Conservation (phyloP, 768 basidiomycete genomes). For the Lentinula sp. region DNA sequence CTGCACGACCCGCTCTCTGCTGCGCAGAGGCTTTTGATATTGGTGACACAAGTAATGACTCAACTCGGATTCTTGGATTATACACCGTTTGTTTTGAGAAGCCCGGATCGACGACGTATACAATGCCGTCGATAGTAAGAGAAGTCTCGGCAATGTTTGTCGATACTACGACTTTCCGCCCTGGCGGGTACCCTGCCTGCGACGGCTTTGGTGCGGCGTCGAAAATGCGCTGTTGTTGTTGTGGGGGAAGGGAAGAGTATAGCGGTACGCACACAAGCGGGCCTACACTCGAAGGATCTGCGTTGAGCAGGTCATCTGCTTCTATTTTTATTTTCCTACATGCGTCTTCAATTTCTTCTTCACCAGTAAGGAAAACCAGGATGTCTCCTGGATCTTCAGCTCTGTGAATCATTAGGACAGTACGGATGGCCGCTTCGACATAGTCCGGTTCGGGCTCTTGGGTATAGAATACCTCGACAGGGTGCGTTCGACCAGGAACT, state of each 20-base stretch:
- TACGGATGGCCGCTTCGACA: constrained; percentile 93
- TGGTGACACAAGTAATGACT: constrained; percentile 86
- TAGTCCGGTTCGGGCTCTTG: constrained; percentile 93
- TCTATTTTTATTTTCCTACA: constrained; percentile 91
- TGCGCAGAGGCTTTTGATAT: constrained; percentile 97
- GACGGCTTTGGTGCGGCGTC: constrained; percentile 73
- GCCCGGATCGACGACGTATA: constrained; percentile 98
- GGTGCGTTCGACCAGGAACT: constrained; percentile 89
- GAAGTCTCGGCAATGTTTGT: constrained; percentile 97
- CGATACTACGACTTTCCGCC: constrained; percentile 90
- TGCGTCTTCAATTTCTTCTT: constrained; percentile 96
- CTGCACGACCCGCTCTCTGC: constrained; percentile 94
- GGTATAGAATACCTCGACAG: constrained; percentile 93
- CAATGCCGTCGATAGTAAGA: constrained; percentile 96
- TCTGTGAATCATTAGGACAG: constrained; percentile 95
- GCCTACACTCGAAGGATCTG: constrained; percentile 71
- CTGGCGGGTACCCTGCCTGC: constrained; percentile 64
- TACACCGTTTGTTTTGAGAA: constrained; percentile 99
- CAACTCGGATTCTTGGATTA: constrained; percentile 95
- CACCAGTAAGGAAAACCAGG: constrained; percentile 92
- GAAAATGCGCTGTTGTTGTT: constrained; percentile 96
- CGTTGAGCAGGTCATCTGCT: constrained; percentile 74
- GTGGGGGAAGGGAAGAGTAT: constrained; percentile 91
- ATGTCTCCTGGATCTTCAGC: constrained; percentile 93
- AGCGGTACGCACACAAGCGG: constrained; percentile 88